phyloP scores from a whole-genome alignment of 2,329 filamentous ascomycete species.

The Trichocomaceae sp. region DNA sequence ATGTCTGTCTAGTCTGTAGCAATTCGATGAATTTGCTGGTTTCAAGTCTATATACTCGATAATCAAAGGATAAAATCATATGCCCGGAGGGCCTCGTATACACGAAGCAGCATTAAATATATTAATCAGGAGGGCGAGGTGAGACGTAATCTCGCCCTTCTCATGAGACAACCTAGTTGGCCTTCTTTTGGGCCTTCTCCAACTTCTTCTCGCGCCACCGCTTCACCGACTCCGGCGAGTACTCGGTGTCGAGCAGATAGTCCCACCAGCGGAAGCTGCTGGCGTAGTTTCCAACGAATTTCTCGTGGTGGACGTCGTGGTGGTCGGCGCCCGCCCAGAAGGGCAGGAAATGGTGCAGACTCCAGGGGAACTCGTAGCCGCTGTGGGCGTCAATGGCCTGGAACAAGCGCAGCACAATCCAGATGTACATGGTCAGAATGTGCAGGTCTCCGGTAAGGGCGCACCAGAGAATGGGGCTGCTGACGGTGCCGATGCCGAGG shows the following conservation, averaged over 20 bases:
- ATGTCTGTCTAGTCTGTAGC: too few species aligned
- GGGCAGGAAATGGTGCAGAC: conserved; percentile 86
- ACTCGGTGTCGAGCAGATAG: conserved; percentile 86
- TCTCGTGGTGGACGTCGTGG: conserved; percentile 96
- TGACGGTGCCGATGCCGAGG: conserved; percentile 79
- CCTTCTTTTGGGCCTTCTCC: conserved; percentile 11
- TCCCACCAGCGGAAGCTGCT: conserved; percentile 99
- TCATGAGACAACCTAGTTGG: conserved; percentile 4
- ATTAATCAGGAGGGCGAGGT: neutral
- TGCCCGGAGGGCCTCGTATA: neutral
- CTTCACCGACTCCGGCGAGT: conserved; percentile 79
- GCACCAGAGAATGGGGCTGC: conserved; percentile 76
- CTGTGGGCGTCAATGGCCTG: conserved; percentile 97
- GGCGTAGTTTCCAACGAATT: conserved; percentile 96
- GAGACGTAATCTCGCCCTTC: neutral
- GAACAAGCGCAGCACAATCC: conserved; percentile 89
- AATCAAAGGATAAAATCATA: neutral
- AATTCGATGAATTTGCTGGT: neutral
- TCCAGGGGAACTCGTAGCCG: conserved; percentile 98
- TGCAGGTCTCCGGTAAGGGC: conserved; percentile 79
- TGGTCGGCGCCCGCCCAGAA: conserved; percentile 98
- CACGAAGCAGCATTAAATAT: neutral
- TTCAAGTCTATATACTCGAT: neutral
- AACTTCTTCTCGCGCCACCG: conserved; percentile 60
- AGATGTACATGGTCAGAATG: conserved; percentile 94